These are phyloP conservation scores for Sporothrix sp. DNA, from an alignment of 2,329 filamentous ascomycete species.

Conservation along the genomic window DNA sequence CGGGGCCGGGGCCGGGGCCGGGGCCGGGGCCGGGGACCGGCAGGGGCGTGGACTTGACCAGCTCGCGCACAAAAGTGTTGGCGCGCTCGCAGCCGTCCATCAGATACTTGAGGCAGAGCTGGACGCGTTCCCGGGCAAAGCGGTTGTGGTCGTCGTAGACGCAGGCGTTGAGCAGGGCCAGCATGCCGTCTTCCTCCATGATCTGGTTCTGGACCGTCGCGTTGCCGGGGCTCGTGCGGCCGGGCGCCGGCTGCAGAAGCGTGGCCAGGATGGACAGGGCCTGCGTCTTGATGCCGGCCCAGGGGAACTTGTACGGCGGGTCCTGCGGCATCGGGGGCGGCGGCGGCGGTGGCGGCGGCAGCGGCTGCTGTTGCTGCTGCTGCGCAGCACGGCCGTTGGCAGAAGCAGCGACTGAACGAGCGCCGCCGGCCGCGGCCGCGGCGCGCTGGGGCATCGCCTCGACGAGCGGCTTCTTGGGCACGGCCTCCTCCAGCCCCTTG, in stretches of 20 bases:
- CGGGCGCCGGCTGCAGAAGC: conserved; percentile 71
- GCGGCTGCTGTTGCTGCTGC: conserved; percentile 22
- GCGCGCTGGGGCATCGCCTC: conserved; percentile 20
- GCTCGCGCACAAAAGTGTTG: conserved; percentile 58
- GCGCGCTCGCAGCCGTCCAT: conserved; percentile 67
- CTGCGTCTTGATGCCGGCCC: conserved; percentile 76
- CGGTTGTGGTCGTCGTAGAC: conserved; percentile 88
- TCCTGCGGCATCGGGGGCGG: conserved; percentile 49
- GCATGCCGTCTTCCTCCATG: conserved; percentile 72
- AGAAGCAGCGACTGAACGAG: conserved; percentile 24
- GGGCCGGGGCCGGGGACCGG: conserved; percentile 16
- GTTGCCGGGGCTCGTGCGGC: conserved; percentile 51
- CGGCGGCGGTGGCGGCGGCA: conserved; percentile 32
- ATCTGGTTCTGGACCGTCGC: conserved; percentile 81
- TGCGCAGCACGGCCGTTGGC: conserved; percentile 21
- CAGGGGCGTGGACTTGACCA: conserved; percentile 32
- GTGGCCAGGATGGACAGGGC: conserved; percentile 85
- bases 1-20: not conserved
- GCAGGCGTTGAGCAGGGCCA: conserved; percentile 80
- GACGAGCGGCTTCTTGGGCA: conserved; percentile 69
- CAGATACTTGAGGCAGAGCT: conserved; percentile 77
- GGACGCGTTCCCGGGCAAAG: conserved; percentile 84
- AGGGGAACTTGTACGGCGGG: conserved; percentile 53
- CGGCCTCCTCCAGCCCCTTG: conserved; percentile 76
- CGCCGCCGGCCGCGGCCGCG: conserved; percentile 18